These are phyloP conservation scores for Neonectria sp. DNA, from an alignment of 2,329 filamentous ascomycete genomes.

Conservation along the genomic window DNA sequence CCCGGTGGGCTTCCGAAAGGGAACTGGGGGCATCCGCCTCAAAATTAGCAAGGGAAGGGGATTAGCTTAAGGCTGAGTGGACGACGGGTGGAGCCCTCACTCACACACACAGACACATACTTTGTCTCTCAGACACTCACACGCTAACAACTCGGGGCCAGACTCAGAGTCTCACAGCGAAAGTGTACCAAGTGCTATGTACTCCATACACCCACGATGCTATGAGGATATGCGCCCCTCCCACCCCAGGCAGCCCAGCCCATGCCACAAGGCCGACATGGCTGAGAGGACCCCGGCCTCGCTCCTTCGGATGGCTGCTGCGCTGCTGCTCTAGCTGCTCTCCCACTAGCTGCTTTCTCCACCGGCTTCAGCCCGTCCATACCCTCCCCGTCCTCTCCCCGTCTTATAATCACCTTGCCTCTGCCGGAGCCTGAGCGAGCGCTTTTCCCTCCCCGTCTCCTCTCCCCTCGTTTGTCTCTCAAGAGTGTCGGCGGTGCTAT, in stretches of 20 bases:
- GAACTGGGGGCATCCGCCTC: conserved; percentile 11
- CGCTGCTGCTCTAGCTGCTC: conserved; percentile 17
- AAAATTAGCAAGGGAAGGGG: conserved; percentile 35
- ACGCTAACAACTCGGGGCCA: not conserved
- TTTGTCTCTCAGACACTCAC: not conserved
- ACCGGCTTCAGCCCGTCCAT: not conserved
- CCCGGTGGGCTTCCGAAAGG: conserved; percentile 18
- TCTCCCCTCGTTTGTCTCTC: conserved; percentile 23
- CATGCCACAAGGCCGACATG: conserved; percentile 1
- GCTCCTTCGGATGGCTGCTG: conserved; percentile 4
- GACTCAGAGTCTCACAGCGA: not conserved
- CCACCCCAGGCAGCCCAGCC: not conserved
- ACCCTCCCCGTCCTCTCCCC: conserved; percentile 6
- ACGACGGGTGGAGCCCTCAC: conserved; percentile 19
- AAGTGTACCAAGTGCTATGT: not conserved
- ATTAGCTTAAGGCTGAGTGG: conserved; percentile 46
- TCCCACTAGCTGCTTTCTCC: conserved; percentile 6
- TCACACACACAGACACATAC: conserved; percentile 7
- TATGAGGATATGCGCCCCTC: not conserved
- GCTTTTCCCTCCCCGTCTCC: conserved; percentile 7
- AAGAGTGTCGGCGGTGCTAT: conserved; percentile 10
- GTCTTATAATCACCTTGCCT: conserved; percentile 34
- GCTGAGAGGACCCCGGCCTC: conserved; percentile 2
- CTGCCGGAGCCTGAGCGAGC: conserved; percentile 15
- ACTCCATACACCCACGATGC: not conserved